A percentile compares a stretch with the other conserved stretches of the same genome.
Evolutionary conservation across 257 asterid genomes (phyloP).

Genomic region (Eustoma russellianum): DNA sequence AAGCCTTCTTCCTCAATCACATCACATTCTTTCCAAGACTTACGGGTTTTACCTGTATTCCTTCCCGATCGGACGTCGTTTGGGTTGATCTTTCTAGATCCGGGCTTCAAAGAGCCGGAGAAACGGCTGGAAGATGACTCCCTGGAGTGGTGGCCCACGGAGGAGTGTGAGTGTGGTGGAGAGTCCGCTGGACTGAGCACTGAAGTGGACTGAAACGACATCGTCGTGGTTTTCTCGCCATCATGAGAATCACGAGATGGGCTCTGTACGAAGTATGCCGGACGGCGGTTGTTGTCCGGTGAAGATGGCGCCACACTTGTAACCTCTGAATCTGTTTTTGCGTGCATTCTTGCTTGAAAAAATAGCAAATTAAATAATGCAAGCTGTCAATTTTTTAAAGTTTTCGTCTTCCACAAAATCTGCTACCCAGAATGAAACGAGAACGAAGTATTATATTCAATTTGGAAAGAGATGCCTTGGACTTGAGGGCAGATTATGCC

Average conservation of each 20-base stretch:
- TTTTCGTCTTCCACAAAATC: too few species aligned
- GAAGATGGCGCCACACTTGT: constrained; percentile 86
- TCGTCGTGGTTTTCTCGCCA: constrained; percentile 68
- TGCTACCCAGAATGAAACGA: too few species aligned
- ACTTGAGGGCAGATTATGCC: too few species aligned
- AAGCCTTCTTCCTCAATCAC: constrained; percentile 79
- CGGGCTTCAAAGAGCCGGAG: constrained; percentile 70
- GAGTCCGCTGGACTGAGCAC: constrained; percentile 64
- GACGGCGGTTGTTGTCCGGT: constrained; percentile 66
- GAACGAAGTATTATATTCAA: too few species aligned
- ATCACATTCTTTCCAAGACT: constrained; percentile 48
- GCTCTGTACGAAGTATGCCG: constrained; percentile 80
- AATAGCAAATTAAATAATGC: too few species aligned
- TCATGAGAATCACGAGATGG: constrained; percentile 90
- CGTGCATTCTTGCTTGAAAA: constrained; percentile 41
- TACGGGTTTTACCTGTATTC: constrained; percentile 28
- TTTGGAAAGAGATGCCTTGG: too few species aligned
- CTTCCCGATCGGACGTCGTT: constrained; percentile 61
- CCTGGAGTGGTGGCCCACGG: constrained; percentile 77
- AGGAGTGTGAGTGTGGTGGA: constrained; percentile 75
- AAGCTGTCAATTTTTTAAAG: too few species aligned
- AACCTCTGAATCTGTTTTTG: constrained; percentile 70
- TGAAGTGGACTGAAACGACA: constrained; percentile 75
- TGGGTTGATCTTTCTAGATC: constrained; percentile 60
- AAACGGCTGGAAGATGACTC: constrained; percentile 86